Conservation (phyloP, 108 stramenopile species). For the Nitzschia sp. region DNA sequence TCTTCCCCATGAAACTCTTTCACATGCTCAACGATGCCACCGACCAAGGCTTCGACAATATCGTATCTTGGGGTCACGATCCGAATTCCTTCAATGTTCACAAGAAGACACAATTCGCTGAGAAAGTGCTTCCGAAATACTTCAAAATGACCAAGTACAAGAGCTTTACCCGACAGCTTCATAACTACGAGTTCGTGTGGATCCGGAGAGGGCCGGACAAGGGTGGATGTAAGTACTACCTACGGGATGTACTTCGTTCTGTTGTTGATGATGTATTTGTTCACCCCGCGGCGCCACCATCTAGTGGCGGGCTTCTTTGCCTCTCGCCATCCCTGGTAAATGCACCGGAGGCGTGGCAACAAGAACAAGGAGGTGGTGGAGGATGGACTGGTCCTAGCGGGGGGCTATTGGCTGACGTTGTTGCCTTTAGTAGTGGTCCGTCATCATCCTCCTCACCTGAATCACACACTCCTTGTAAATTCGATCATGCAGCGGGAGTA, state of each 20-base stretch:
- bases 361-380: no score
- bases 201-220: slow-evolving; percentile 45
- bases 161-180: slow-evolving; percentile 33
- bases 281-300: no score
- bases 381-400: no score
- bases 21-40: slow-evolving; percentile 22
- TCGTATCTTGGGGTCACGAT: slow-evolving; percentile 30
- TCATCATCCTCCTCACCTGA: no score
- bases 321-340: no score
- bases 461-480: no score
- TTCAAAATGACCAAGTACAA: slow-evolving; percentile 28
- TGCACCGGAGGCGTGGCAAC: no score
- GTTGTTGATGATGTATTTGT: no score
- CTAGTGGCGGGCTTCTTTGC: no score
- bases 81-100: slow-evolving; percentile 28
- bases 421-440: no score
- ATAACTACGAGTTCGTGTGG: slow-evolving; percentile 46
- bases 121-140: slow-evolving; percentile 32
- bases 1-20: slow-evolving; percentile 29
- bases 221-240: slow-evolving; percentile 39
- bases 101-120: slow-evolving; percentile 10
- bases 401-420: no score
- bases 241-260: not conserved
- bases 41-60: slow-evolving; percentile 4
- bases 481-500: no score